Evolutionary conservation across 768 basidiomycete species (phyloP).

Genomic region (Russula lepida): DNA sequence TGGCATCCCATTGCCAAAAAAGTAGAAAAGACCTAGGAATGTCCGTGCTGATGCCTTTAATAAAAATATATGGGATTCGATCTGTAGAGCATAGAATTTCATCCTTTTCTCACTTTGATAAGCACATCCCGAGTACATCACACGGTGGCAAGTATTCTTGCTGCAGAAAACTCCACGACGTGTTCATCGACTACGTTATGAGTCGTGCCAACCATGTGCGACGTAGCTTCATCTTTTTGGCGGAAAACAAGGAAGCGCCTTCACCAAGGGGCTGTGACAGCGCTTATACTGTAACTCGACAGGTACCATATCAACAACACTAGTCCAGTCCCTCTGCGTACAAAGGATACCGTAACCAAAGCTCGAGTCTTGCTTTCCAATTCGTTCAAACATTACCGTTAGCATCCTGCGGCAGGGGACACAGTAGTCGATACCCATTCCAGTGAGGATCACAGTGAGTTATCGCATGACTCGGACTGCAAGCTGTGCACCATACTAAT

Average conservation of each 20-base stretch:
- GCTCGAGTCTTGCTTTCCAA: not conserved
- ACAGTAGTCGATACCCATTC: not conserved
- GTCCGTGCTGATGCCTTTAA: not conserved
- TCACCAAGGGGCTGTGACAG: not conserved
- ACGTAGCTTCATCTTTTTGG: not conserved
- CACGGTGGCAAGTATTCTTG: not conserved
- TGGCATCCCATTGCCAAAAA: slow-evolving; percentile 48
- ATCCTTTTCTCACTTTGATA: not conserved
- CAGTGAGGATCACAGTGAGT: not conserved
- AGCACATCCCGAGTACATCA: not conserved
- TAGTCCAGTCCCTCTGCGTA: not conserved
- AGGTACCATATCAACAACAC: not conserved
- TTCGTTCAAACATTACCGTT: not conserved
- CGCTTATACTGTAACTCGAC: not conserved
- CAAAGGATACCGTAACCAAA: not conserved
- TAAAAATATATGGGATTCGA: not conserved
- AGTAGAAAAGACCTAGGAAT: not conserved
- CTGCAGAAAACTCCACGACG: not conserved
- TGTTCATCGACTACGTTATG: not conserved
- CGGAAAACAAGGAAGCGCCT: not conserved
- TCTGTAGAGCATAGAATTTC: not conserved
- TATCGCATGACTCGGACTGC: not conserved
- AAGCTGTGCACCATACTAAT: not conserved
- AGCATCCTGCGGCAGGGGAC: not conserved
- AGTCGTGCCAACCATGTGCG: not conserved